Conservation (phyloP, 2,329 filamentous ascomycete species). For the Venturia effusa region DNA sequence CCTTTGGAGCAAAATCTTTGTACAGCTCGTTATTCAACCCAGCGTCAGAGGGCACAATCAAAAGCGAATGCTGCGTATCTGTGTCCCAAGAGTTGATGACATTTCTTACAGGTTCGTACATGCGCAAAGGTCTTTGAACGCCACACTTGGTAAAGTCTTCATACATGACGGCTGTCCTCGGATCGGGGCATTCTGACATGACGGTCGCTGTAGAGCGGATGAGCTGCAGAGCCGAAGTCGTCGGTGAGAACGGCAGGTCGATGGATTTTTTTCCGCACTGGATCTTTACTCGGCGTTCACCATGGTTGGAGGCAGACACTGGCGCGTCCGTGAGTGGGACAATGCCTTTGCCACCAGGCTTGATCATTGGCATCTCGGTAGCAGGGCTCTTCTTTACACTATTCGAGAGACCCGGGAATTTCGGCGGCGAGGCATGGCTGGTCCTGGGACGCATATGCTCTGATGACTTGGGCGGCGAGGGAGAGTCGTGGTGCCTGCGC, state of each 20-base stretch:
- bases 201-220: slow-evolving; percentile 55
- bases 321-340: slow-evolving; percentile 61
- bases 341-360: slow-evolving; percentile 34
- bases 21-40: slow-evolving; percentile 44
- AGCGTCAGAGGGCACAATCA: slow-evolving; percentile 6
- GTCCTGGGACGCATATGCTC: slow-evolving; percentile 2
- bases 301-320: slow-evolving; percentile 67
- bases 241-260: slow-evolving; percentile 58
- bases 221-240: slow-evolving; percentile 65
- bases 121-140: slow-evolving; percentile 70
- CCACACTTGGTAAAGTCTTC: slow-evolving; percentile 69
- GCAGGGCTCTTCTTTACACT: not conserved
- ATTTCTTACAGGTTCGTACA: slow-evolving; percentile 77
- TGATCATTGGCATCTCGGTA: slow-evolving; percentile 24
- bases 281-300: slow-evolving; percentile 52
- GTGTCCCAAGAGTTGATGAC: slow-evolving; percentile 88
- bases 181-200: slow-evolving; percentile 53
- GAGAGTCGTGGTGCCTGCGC: slow-evolving; percentile 7
- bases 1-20: slow-evolving; percentile 49
- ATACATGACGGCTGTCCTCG: slow-evolving; percentile 57
- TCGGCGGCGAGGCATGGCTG: slow-evolving; percentile 9
- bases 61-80: slow-evolving; percentile 44
- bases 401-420: not conserved
- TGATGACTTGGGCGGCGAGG: not conserved
- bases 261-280: slow-evolving; percentile 60